Conservation (phyloP, 2,329 filamentous ascomycete species). For the Lecanicillium sp. region DNA sequence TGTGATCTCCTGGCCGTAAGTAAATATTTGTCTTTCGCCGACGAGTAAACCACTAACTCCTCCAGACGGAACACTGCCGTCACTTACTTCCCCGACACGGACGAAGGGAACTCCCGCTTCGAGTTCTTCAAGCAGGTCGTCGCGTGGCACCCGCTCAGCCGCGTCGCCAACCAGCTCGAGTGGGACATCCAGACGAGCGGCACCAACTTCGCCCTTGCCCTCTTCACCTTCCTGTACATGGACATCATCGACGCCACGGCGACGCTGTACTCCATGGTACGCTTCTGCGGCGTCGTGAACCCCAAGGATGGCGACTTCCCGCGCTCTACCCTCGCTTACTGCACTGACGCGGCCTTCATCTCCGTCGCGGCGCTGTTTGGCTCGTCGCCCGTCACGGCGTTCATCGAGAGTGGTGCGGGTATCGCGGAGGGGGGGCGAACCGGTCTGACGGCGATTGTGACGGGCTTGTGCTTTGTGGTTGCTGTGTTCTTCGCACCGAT, state of each 20-base stretch:
- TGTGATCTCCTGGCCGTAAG: constrained; percentile 67
- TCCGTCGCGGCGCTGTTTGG: constrained; percentile 66
- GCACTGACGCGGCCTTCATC: constrained; percentile 64
- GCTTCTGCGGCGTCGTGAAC: constrained; percentile 62
- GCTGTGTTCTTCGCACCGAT: constrained; percentile 72
- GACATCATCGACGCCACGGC: constrained; percentile 75
- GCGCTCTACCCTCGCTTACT: constrained; percentile 74
- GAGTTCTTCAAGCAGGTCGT: constrained; percentile 69
- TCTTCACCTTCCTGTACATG: constrained; percentile 74
- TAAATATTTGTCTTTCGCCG: constrained; percentile 15
- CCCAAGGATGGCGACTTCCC: constrained; percentile 73
- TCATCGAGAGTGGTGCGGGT: constrained; percentile 69
- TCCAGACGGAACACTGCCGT: constrained; percentile 57
- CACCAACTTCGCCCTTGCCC: constrained; percentile 61
- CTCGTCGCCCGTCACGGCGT: constrained; percentile 65
- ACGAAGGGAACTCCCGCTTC: constrained; percentile 58
- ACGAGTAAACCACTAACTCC: constrained; percentile 13
- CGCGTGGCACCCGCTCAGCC: constrained; percentile 63
- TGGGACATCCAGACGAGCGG: constrained; percentile 55
- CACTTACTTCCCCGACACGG: constrained; percentile 65
- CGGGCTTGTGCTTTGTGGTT: constrained; percentile 64
- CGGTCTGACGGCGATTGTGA: constrained; percentile 63
- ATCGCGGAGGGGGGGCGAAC: constrained; percentile 71
- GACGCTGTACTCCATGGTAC: constrained; percentile 76
- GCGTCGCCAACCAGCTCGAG: constrained; percentile 57